These are phyloP conservation scores for Tulasnella sp. DNA, from an alignment of 768 basidiomycete genomes.

Conservation along the genomic window DNA sequence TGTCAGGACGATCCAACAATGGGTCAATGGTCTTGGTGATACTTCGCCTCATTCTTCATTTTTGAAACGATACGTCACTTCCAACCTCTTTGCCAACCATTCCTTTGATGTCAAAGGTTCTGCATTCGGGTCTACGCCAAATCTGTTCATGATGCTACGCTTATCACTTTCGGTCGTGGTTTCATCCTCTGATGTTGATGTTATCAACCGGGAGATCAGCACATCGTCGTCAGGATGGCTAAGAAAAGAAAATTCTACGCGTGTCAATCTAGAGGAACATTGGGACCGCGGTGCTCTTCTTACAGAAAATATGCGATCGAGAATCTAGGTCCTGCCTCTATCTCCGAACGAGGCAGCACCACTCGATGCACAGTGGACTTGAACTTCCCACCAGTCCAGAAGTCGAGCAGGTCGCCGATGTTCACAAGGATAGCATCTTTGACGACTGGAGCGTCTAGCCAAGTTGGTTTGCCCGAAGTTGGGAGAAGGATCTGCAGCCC, in stretches of 20 bases:
- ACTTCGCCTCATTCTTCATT: conserved; percentile 8
- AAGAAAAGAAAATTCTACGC: background rate
- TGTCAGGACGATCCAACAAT: no score
- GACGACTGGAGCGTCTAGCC: conserved; percentile 22
- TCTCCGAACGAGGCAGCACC: conserved; percentile 18
- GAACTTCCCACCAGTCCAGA: conserved; percentile 19
- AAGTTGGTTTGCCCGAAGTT: background rate
- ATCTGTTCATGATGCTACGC: conserved; percentile 2
- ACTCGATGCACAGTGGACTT: conserved; percentile 23
- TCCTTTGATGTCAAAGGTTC: conserved; percentile 16
- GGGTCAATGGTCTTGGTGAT: background rate
- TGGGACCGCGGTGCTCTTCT: background rate
- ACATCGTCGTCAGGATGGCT: conserved; percentile 21
- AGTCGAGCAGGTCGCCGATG: conserved; percentile 7
- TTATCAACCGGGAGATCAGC: background rate
- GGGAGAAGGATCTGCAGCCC: conserved; percentile 22
- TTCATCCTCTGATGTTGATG: background rate
- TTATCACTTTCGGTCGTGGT: background rate
- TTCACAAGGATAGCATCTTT: conserved; percentile 10
- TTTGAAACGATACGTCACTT: conserved; percentile 10
- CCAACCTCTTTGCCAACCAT: conserved; percentile 14
- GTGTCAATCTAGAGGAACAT: background rate
- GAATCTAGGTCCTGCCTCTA: conserved; percentile 16
- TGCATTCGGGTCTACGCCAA: conserved; percentile 14
- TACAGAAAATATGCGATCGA: conserved; percentile 23